Conservation (phyloP, 352 stramenopile species). For the Peronosclerospora sorghi region DNA sequence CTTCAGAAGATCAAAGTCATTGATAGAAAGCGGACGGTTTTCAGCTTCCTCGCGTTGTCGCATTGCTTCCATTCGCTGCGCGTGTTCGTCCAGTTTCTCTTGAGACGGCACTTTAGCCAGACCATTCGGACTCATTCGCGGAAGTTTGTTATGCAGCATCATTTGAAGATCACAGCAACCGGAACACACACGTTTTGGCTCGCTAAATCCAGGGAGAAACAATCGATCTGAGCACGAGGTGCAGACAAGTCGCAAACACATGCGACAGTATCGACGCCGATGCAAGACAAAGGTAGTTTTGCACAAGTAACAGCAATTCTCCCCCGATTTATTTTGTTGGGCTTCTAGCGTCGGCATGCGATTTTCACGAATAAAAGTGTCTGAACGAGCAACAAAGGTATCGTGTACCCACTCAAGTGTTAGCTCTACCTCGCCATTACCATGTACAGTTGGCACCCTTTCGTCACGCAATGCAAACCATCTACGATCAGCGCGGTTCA, state of each 20-base stretch:
- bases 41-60: slow-evolving; percentile 68
- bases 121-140: slow-evolving; percentile 31
- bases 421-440: slow-evolving; percentile 79
- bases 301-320: slow-evolving; percentile 75
- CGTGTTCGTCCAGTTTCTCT: slow-evolving; percentile 51
- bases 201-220: slow-evolving; percentile 79
- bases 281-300: slow-evolving; percentile 72
- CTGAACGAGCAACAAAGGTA: slow-evolving; percentile 79
- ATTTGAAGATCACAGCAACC: slow-evolving; percentile 83
- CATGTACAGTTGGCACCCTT: slow-evolving; percentile 39
- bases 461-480: slow-evolving; percentile 79
- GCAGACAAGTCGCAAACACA: slow-evolving; percentile 78
- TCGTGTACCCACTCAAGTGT: slow-evolving; percentile 86
- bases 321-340: slow-evolving; percentile 16
- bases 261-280: slow-evolving; percentile 71
- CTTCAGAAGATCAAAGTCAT: slow-evolving; percentile 93
- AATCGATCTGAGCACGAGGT: slow-evolving; percentile 78
- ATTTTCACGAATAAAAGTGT: slow-evolving; percentile 75
- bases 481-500: slow-evolving; percentile 66
- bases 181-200: slow-evolving; percentile 77
- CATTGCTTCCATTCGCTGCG: slow-evolving; percentile 69
- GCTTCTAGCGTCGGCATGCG: slow-evolving; percentile 31
- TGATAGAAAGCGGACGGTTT: slow-evolving; percentile 65
- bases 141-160: slow-evolving; percentile 80
- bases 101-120: slow-evolving; percentile 29